Conservation (phyloP, 768 basidiomycete genomes). For the Polyporus arcularius region DNA sequence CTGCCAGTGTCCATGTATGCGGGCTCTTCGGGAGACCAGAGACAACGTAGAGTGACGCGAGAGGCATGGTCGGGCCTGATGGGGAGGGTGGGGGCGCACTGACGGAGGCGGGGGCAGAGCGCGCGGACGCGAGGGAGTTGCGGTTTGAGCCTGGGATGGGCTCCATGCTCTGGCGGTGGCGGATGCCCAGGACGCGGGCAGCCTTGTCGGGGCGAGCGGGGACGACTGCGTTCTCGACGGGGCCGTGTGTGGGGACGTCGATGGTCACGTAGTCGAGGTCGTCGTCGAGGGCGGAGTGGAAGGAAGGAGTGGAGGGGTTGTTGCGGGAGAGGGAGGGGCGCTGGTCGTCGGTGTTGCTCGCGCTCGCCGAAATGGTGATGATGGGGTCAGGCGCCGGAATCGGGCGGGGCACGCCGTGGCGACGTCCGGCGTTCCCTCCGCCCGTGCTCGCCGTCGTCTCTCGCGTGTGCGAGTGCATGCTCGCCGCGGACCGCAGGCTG, state of each 20-base stretch:
- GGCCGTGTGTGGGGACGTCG: constrained; percentile 27
- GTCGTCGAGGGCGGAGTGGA: constrained; percentile 32
- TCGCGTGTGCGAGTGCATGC: constrained; percentile 10
- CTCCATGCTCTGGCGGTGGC: constrained; percentile 78
- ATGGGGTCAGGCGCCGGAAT: constrained; percentile 47
- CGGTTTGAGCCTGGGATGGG: constrained; percentile 79
- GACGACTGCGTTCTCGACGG: constrained; percentile 33
- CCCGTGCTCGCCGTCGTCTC: constrained; percentile 6
- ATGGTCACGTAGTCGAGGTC: constrained; percentile 75
- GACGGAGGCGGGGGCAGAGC: constrained; percentile 46
- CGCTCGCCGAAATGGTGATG: constrained; percentile 49
- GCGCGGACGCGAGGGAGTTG: constrained; percentile 77
- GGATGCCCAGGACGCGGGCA: constrained; percentile 73
- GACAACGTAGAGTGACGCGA: constrained; percentile 84
- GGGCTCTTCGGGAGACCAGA: constrained; percentile 89
- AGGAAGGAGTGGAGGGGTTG: constrained; percentile 17
- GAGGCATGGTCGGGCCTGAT: constrained; percentile 70
- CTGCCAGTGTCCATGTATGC: constrained; percentile 87
- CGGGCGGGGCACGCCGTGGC: constrained; percentile 17
- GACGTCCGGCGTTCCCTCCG: constrained; percentile 1
- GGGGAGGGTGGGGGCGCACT: constrained; percentile 56
- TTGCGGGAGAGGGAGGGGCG: constrained; percentile 2
- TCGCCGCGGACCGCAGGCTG: constrained; percentile 29
- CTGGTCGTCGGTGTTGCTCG: constrained; percentile 34
- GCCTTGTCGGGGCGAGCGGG: constrained; percentile 67